These are phyloP conservation scores for Candida awuae DNA, from an alignment of 805 yeast genomes.

Conservation along the genomic window DNA sequence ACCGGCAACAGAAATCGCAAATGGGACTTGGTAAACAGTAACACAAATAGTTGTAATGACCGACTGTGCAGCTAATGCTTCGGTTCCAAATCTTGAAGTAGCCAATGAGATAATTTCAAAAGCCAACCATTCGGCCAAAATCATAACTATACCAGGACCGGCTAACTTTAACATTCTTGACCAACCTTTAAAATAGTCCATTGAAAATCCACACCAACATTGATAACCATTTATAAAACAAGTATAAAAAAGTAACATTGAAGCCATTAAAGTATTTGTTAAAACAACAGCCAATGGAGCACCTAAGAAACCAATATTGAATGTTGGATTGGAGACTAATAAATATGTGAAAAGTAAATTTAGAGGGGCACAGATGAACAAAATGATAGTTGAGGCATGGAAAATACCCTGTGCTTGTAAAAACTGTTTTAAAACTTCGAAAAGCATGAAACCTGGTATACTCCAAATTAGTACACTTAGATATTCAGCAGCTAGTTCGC, in stretches of 20 bases:
- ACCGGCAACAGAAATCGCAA: conserved; percentile 58
- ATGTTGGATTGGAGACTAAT: conserved; percentile 46
- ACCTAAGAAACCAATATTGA: conserved; percentile 56
- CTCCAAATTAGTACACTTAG: conserved; percentile 39
- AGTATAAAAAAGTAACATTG: conserved; percentile 37
- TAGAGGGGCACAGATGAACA: conserved; percentile 57
- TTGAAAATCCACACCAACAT: conserved; percentile 22
- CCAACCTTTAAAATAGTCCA: conserved; percentile 42
- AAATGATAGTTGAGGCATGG: conserved; percentile 62
- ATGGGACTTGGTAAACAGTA: conserved; percentile 56
- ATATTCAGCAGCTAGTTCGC: conserved; percentile 38
- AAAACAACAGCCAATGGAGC: conserved; percentile 63
- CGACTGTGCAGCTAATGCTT: conserved; percentile 57
- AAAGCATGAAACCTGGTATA: conserved; percentile 36
- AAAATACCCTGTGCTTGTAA: conserved; percentile 65
- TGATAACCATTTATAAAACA: conserved; percentile 33
- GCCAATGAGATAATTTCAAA: conserved; percentile 59
- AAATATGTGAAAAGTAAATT: conserved; percentile 53
- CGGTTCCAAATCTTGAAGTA: conserved; percentile 51
- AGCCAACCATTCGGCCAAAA: conserved; percentile 67
- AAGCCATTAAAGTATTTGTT: conserved; percentile 57
- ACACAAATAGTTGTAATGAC: conserved; percentile 58
- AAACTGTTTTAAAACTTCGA: conserved; percentile 58
- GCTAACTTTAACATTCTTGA: conserved; percentile 48
- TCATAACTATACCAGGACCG: conserved; percentile 58